Percentiles rank a stretch among this genome's conserved stretches.
These are phyloP conservation scores for Phylloporus sp. DNA, from an alignment of 768 basidiomycete species.

Conservation along the genomic window DNA sequence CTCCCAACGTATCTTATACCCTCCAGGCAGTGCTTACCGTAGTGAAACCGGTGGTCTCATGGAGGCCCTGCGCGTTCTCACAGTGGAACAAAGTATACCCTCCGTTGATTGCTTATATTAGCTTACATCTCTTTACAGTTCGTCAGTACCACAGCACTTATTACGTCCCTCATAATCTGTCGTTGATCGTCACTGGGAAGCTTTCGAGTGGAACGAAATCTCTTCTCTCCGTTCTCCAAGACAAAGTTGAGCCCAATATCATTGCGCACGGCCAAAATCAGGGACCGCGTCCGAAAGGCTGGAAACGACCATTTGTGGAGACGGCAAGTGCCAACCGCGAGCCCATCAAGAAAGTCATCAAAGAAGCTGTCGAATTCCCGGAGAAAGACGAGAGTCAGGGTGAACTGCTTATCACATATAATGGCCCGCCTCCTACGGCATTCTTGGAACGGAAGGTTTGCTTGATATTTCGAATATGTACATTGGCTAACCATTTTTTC, in stretches of 20 bases:
- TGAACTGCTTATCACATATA: constrained; percentile 71
- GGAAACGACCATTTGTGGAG: constrained; percentile 94
- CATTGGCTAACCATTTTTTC: constrained; percentile 4
- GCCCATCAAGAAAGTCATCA: constrained; percentile 47
- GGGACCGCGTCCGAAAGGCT: constrained; percentile 68
- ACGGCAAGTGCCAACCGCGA: constrained; percentile 65
- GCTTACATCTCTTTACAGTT: constrained; percentile 47
- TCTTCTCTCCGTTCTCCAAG: constrained; percentile 76
- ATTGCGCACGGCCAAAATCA: constrained; percentile 67
- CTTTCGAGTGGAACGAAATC: constrained; percentile 69
- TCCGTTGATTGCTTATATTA: neutral
- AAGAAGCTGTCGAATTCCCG: constrained; percentile 82
- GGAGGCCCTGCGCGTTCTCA: constrained; percentile 81
- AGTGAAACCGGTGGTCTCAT: constrained; percentile 97
- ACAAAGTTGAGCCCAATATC: constrained; percentile 77
- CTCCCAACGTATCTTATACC: constrained; percentile 75
- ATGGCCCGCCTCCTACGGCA: constrained; percentile 69
- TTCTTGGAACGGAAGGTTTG: constrained; percentile 68
- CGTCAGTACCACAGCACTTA: constrained; percentile 82
- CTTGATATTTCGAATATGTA: neutral
- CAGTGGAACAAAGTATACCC: constrained; percentile 77
- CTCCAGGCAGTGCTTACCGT: constrained; percentile 78
- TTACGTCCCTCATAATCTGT: constrained; percentile 92
- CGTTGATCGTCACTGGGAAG: constrained; percentile 85
- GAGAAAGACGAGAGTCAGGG: constrained; percentile 96